phyloP scores from a whole-genome alignment of 306 rosid species.

The Herpetospermum pedunculosum region DNA sequence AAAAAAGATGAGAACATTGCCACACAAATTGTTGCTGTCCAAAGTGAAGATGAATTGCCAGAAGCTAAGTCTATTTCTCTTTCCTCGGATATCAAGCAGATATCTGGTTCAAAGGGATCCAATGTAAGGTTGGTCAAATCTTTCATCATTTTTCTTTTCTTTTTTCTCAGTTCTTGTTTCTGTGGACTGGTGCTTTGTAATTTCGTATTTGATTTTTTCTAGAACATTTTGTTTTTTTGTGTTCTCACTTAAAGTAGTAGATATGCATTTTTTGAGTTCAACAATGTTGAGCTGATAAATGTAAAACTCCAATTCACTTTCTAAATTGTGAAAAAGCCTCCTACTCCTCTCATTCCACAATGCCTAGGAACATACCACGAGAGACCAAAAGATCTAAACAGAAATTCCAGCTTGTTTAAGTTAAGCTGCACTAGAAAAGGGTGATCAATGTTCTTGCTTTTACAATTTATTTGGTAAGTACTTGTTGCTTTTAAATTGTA shows the following conservation, averaged over 20 bases:
- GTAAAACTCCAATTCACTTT: not conserved
- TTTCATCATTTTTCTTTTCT: not conserved
- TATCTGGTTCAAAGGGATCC: conserved; percentile 52
- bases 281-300: not conserved
- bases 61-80: conserved; percentile 50
- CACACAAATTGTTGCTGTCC: conserved; percentile 25
- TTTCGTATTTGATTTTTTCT: not conserved
- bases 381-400: not conserved
- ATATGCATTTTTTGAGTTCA: not conserved
- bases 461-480: not conserved
- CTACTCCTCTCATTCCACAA: not conserved
- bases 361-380: not conserved
- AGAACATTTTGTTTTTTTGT: not conserved
- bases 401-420: not conserved
- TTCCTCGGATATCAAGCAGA: conserved; percentile 38
- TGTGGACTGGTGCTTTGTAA: not conserved
- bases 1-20: conserved; percentile 52
- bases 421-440: not conserved
- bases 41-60: conserved; percentile 66
- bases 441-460: not conserved
- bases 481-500: not conserved
- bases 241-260: not conserved
- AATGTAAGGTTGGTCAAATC: conserved; percentile 48
- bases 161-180: not conserved
- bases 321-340: not conserved